Evolutionary conservation across 2,329 filamentous ascomycete genomes (phyloP), one percentile per base, ranked within the genome.

Genomic region (Paraphoma chrysanthemicola): DNA sequence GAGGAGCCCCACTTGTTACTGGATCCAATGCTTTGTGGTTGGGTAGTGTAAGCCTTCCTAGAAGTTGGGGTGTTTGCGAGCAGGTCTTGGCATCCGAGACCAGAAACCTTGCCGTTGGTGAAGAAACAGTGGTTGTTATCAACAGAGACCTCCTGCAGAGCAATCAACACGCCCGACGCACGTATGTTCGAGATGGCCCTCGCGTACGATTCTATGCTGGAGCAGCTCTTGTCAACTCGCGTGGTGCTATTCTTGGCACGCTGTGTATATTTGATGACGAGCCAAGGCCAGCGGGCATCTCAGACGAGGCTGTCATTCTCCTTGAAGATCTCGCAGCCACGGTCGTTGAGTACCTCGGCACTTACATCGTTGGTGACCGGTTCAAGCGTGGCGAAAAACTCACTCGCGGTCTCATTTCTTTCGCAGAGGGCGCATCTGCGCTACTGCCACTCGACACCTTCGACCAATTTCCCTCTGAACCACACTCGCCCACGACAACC

Each of bases 391-490:
- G 70, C 4, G 72, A 76, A 46, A 61, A 63, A 16, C 63, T 76
- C 51, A 70, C 67, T 5, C 66, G 73, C 10, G 73, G 71, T 1
- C 66, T 76, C 0, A 60, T 72, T 3, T 71, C 69, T 1, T 76
- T 76, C 44, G 59, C 63, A 0, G 68, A 73, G 48, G 70, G 73
- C 1, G 66, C 64, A 0, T 64, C 68, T n/a, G 44, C 48, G 14
- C 44, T 71, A 18, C 36, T 63, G 38, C 64, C 65, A 1, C 60
- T 67, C 9, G 58, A 63, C 14, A 53, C 48, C n/a, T 43, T 31
- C 0, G 17, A 18, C 12, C 12, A 53, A 41, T 1, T 51, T 23
- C 29, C 50, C 16, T n/a, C 47, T 12, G 31, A 50, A 38, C 44
- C 44, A 30, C 16, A 0, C 10, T 39, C 48, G 6, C 14, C 38